phyloP scores from a whole-genome alignment of 179 eudicot genomes.

The Monotropa hypopitys region DNA sequence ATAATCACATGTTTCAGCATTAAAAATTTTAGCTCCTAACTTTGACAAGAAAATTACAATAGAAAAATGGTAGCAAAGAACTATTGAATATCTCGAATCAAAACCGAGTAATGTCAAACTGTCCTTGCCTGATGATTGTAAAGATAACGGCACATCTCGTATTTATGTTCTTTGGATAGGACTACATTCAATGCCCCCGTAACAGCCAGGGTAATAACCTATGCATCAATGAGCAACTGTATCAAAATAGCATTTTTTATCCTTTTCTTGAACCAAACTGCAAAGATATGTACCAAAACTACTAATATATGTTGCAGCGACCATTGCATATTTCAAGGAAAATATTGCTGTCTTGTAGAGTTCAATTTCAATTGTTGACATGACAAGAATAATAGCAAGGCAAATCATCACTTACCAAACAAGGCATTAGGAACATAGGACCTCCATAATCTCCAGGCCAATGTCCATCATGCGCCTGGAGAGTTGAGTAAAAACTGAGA shows the following conservation, averaged over 20 bases:
- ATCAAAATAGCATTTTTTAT: neutral
- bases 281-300: neutral
- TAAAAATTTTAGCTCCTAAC: neutral
- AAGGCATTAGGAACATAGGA: conserved; percentile 80
- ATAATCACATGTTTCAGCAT: conserved; percentile 12
- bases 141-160: conserved; percentile 69
- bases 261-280: neutral
- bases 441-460: conserved; percentile 95
- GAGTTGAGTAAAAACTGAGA: conserved; percentile 43
- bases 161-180: conserved; percentile 58
- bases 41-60: neutral
- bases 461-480: conserved; percentile 78
- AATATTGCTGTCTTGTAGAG: neutral
- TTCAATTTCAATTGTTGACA: neutral
- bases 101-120: neutral
- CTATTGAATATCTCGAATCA: neutral
- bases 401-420: conserved; percentile 44
- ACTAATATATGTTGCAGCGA: neutral
- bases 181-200: conserved; percentile 54
- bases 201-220: conserved; percentile 62
- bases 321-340: neutral
- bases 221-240: conserved; percentile 8
- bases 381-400: neutral
- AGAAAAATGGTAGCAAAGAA: neutral
- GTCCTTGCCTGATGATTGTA: conserved; percentile 68